Evolutionary conservation across 176 grass and related monocot species (phyloP), one percentile per base, ranked within the genome.

Genomic region (Oryza meridionalis): DNA sequence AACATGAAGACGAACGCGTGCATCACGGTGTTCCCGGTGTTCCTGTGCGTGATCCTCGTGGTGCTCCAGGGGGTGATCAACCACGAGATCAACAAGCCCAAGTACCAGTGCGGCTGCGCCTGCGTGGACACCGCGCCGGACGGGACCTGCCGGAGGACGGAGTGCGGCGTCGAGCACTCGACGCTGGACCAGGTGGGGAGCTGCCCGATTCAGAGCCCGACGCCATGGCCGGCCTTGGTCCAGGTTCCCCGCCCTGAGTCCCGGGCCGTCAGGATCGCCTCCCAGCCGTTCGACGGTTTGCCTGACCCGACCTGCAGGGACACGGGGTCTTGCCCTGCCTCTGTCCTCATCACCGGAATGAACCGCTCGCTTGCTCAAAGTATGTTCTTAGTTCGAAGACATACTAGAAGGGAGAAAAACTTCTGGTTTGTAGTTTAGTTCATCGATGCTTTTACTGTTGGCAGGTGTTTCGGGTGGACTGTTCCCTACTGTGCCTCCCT

Each of bases 1-100:
- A 98, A 95, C 80, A 64, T 95, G 65, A 98, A 81, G 93, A 95
- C 91, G 63, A 98, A 98, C 87, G 64, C 77, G 16, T 80, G 96
- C 40, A 90, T 95, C 77, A 85, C 89, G 14, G 27, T 84, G 6
- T 95, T 93, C 81, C 96, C 96, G n/a, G 27, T 98, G 75, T 24
- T 98, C 12, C 76, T 98, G 67, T 98, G 96, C 59, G 73, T 93
- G 35, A 24, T 95, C 31, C 82, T 98, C 13, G 58, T 93, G 1
- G 9, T 88, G 43, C 14, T 98, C 63, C 89, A 98, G 68, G 62
- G 73, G 17, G 31, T 85, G 21, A 80, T 98, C 68, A 37, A 95
- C 93, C 71, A n/a, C 12, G 85, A 93, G 93, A 51, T 93, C 22
- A 86, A 90, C 89, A 93, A 87, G 84, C 84, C 89, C 87, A 88